These are phyloP conservation scores for Ampelocalamus luodianensis DNA, from an alignment of 176 grass and related monocot genomes.

Conservation along the genomic window DNA sequence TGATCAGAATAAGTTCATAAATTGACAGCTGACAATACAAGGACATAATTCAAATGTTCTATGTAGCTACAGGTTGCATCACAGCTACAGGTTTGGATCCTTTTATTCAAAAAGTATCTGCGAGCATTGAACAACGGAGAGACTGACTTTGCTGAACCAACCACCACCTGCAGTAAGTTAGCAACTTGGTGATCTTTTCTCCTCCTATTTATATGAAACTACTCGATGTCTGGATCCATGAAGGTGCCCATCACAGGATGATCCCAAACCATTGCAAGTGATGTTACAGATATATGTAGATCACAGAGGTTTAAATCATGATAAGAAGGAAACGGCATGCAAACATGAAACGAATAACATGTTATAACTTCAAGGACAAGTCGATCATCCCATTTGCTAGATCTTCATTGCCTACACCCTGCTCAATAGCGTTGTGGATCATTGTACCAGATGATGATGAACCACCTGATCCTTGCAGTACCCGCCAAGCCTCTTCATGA, in stretches of 20 bases:
- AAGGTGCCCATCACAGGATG: conserved; percentile 10
- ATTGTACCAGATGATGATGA: conserved; percentile 36
- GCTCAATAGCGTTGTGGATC: conserved; percentile 17
- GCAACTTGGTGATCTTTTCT: not conserved
- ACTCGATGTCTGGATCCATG: not conserved
- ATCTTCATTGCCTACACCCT: not conserved
- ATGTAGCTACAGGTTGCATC: not conserved
- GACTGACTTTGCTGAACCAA: conserved; percentile 6
- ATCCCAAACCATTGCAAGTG: conserved; percentile 26
- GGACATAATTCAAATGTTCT: not conserved
- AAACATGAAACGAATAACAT: not conserved
- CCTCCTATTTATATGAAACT: conserved; percentile 9
- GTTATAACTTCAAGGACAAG: conserved; percentile 35
- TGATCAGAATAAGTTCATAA: conserved; percentile 22
- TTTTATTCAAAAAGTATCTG: conserved; percentile 21
- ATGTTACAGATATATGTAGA: conserved; percentile 8
- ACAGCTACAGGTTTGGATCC: not conserved
- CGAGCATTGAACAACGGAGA: not conserved
- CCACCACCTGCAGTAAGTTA: not conserved
- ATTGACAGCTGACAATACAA: not conserved
- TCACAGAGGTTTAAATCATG: conserved; percentile 8
- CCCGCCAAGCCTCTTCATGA: conserved; percentile 14
- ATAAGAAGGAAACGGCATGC: not conserved
- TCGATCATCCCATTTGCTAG: not conserved
- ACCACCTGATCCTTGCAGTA: conserved; percentile 22